Percentiles rank a stretch among this genome's conserved stretches.
phyloP scores from a whole-genome alignment of 768 basidiomycete genomes.

The Jaapia argillacea region DNA sequence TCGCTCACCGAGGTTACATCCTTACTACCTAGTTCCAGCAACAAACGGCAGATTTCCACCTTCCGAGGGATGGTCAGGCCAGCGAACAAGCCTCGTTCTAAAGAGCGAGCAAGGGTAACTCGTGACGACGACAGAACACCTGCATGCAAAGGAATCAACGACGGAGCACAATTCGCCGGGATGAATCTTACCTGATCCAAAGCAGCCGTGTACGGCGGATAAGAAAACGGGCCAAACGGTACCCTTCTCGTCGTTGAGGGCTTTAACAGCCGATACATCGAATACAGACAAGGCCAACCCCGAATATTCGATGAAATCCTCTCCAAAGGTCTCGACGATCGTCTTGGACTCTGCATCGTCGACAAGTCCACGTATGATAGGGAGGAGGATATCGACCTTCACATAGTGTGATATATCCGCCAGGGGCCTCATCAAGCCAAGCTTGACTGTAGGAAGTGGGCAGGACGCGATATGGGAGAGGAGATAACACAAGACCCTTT shows the following conservation, averaged over 20 bases:
- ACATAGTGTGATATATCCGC: slow-evolving; percentile 35
- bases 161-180: neutral
- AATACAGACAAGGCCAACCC: slow-evolving; percentile 35
- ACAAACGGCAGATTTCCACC: slow-evolving; percentile 38
- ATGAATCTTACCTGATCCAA: slow-evolving; percentile 31
- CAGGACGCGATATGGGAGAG: slow-evolving; percentile 70
- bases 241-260: slow-evolving; percentile 33
- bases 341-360: slow-evolving; percentile 5
- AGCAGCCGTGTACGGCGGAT: slow-evolving; percentile 30
- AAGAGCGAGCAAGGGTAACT: slow-evolving; percentile 27
- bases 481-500: slow-evolving; percentile 63
- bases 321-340: slow-evolving; percentile 21
- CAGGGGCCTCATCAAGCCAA: slow-evolving; percentile 41
- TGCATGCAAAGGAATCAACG: slow-evolving; percentile 13
- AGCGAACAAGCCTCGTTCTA: slow-evolving; percentile 49
- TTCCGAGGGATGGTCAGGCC: slow-evolving; percentile 42
- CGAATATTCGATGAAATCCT: slow-evolving; percentile 24
- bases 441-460: slow-evolving; percentile 33
- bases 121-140: slow-evolving; percentile 30
- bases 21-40: slow-evolving; percentile 44
- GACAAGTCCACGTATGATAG: slow-evolving; percentile 37
- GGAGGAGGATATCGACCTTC: slow-evolving; percentile 46
- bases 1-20: slow-evolving; percentile 38
- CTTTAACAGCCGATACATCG: slow-evolving; percentile 32
- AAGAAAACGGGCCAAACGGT: slow-evolving; percentile 43